Evolutionary conservation across 1,284 basidiomycete species (phyloP).

Genomic region (Ceratobasidium theobromae): DNA sequence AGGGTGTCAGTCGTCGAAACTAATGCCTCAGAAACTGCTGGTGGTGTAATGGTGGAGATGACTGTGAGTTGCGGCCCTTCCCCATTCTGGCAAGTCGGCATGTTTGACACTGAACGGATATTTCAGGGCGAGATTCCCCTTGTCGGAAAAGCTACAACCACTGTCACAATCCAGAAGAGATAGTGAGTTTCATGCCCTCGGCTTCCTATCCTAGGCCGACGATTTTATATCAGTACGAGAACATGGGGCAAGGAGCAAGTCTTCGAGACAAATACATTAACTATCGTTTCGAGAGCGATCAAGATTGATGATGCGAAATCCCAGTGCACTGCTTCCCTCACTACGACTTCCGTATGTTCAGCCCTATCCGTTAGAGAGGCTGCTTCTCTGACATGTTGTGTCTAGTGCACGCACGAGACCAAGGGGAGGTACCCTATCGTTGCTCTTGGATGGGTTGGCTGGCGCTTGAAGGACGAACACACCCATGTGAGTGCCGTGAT

Average conservation of each 20-base stretch:
- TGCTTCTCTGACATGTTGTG: background rate
- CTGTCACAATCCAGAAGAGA: background rate
- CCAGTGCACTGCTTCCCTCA: background rate
- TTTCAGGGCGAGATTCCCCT: background rate
- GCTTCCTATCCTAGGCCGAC: background rate
- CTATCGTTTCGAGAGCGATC: background rate
- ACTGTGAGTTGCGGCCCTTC: background rate
- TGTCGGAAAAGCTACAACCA: background rate
- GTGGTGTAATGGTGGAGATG: background rate
- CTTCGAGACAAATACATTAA: background rate
- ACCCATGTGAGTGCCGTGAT: background rate
- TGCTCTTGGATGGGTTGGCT: background rate
- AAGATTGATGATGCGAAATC: background rate
- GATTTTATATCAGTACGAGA: background rate
- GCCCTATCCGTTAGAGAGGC: background rate
- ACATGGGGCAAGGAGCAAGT: background rate
- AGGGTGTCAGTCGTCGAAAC: background rate
- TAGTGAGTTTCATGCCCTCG: background rate
- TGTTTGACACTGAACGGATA: background rate
- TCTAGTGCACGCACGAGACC: background rate
- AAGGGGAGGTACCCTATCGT: background rate
- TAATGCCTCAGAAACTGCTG: background rate
- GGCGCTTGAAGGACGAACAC: background rate
- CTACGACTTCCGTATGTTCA: background rate
- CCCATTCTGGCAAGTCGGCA: background rate